Conservation (phyloP, 192 early-diverging fungal genomes). For the Gonapodya prolifera region DNA sequence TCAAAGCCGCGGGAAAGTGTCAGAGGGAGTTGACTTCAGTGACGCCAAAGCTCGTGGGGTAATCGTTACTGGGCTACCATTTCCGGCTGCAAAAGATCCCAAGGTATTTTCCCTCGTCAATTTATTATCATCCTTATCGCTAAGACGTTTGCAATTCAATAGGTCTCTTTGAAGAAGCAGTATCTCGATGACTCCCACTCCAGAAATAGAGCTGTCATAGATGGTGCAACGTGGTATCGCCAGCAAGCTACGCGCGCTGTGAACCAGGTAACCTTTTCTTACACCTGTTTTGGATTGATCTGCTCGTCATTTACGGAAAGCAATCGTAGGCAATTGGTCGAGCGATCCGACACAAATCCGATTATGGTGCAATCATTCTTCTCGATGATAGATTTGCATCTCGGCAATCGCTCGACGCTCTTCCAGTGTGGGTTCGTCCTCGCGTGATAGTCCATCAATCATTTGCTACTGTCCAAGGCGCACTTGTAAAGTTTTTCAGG, state of each 20-base stretch:
- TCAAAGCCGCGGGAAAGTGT: conserved; percentile 57
- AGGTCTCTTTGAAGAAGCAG: conserved; percentile 27
- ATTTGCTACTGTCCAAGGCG: background rate
- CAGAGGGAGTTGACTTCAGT: conserved; percentile 63
- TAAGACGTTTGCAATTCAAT: background rate
- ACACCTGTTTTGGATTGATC: too few relatives aligned
- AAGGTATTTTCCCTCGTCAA: conserved; percentile 32
- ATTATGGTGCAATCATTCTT: conserved; percentile 54
- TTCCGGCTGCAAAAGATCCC: conserved; percentile 27
- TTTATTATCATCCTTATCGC: background rate
- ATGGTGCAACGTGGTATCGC: conserved; percentile 33
- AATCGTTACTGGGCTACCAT: conserved; percentile 50
- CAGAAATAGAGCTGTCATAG: background rate
- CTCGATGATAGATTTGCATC: conserved; percentile 35
- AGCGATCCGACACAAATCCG: conserved; percentile 43
- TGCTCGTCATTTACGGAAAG: conserved; percentile 13
- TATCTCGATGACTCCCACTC: conserved; percentile 21
- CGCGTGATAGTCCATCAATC: conserved; percentile 12
- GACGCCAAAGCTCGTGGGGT: conserved; percentile 54
- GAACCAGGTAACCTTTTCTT: conserved; percentile 50
- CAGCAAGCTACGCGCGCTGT: conserved; percentile 51
- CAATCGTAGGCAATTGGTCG: conserved; percentile 27
- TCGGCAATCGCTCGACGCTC: conserved; percentile 22
- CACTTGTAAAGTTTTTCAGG: background rate
- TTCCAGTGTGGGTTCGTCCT: conserved; percentile 58